phyloP scores from a whole-genome alignment of 169 alveolate species.

The Theileria parva region DNA sequence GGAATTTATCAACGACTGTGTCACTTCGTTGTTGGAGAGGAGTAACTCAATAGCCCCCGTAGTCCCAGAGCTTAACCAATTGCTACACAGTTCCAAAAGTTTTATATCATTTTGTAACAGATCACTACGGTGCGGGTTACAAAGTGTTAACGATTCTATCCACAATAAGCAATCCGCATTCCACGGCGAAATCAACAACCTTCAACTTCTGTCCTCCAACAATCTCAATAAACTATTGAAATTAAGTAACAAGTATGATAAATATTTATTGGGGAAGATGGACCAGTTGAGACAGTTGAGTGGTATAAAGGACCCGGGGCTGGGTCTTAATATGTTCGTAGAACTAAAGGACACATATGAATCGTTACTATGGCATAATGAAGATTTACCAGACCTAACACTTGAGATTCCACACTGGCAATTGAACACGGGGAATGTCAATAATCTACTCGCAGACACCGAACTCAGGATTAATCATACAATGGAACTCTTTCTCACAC shows the following conservation, averaged over 20 bases:
- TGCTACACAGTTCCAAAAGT: constrained; percentile 18
- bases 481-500: constrained; percentile 8
- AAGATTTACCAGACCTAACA: constrained; percentile 54
- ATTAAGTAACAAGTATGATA: constrained; percentile 24
- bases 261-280: constrained; percentile 27
- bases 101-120: constrained; percentile 34
- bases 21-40: constrained; percentile 36
- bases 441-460: constrained; percentile 38
- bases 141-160: constrained; percentile 39
- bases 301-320: constrained; percentile 45
- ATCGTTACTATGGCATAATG: constrained; percentile 30
- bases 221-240: constrained; percentile 45
- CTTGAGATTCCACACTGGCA: constrained; percentile 67
- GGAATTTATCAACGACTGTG: constrained; percentile 53
- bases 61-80: constrained; percentile 56
- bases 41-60: constrained; percentile 49
- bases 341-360: constrained; percentile 47
- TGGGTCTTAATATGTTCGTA: constrained; percentile 53
- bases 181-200: constrained; percentile 25
- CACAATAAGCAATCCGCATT: constrained; percentile 20
- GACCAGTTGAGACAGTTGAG: constrained; percentile 31
- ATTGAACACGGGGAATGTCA: constrained; percentile 47
- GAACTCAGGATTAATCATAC: constrained; percentile 24
- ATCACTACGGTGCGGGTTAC: constrained; percentile 35
- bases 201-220: constrained; percentile 51